Evolutionary conservation across 2,329 filamentous ascomycete species (phyloP).

Genomic region (Xylariales sp.): DNA sequence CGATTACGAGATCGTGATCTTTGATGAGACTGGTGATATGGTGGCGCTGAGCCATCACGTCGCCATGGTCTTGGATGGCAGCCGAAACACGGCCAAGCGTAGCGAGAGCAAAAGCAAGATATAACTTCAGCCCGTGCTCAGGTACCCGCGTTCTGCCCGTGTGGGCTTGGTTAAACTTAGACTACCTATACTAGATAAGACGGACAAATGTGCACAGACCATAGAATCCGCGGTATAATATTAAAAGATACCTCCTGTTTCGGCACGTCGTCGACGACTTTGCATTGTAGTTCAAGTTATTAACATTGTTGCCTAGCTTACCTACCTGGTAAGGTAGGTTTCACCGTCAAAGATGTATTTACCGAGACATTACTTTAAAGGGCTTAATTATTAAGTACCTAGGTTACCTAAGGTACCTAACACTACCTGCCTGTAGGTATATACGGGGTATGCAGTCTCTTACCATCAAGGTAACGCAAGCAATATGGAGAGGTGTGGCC

Average conservation of each 20-base stretch:
- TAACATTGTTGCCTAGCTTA: neutral
- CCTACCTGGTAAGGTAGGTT: no score
- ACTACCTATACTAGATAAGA: neutral
- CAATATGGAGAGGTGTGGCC: no score
- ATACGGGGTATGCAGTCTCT: no score
- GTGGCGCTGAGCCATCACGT: conserved; percentile 51
- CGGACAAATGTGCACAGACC: neutral
- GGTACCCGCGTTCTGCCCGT: no score
- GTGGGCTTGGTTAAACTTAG: neutral
- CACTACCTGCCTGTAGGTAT: no score
- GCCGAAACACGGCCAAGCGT: conserved; percentile 45
- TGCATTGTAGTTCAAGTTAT: neutral
- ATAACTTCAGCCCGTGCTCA: conserved; percentile 1
- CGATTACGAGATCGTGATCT: conserved; percentile 48
- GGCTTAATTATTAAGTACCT: no score
- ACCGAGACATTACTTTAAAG: no score
- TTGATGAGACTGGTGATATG: conserved; percentile 45
- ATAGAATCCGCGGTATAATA: neutral
- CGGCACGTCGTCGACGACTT: neutral
- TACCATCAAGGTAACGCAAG: no score
- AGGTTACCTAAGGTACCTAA: no score
- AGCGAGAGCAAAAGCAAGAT: conserved; percentile 40
- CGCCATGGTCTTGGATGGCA: conserved; percentile 45
- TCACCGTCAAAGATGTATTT: no score
- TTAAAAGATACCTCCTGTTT: neutral